Base-by-base conservation (phyloP, 2,329 filamentous ascomycete genomes). In the Calonectria fujianensis region DNA sequence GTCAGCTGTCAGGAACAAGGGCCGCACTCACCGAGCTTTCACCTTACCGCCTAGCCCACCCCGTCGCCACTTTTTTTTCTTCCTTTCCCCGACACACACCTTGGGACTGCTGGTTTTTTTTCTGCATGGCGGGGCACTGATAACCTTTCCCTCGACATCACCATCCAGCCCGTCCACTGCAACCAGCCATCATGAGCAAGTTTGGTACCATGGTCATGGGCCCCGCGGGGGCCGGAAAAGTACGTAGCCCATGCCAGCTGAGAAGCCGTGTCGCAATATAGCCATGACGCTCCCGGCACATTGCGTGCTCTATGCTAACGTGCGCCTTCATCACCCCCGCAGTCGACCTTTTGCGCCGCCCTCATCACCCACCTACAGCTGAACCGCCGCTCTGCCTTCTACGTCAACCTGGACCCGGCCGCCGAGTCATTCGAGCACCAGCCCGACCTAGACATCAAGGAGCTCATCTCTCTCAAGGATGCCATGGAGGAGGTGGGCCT, bases 371-470 rank as follows among this genome's bases (percentile, higher is more conserved):
- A 98, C 83, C 93, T 98, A 32, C 93, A 95, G 81, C 94, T 96
- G 83, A 96, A 95, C 85, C 94, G 95, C 71, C 94, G 96, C n/a
- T 97, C 96, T 65, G 95, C 94, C 85, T 98, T 97, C 90, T 99
- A 98, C 87, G 94, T 99, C 84, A 99, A 99, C 87, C 95, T 99
- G 82, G 97, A 99, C 85, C 97, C 97, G 9, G 97, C 97, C 72
- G 97, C 97, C 83, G 96, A 98, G 86, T 90, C 93, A 64, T 98
- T 99, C 85, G 93, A 94, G 82, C 98, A 98, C 87, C 90, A 95
- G 80, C 97, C 96, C 29, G 96, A 98, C 84, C 92, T 98, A 82
- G 96, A 98, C 86, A 98, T 98, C 89, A 96, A 96, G 85, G 96
- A 98, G 81, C 91, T 98, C 76, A 98, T 98, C 85, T 95, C 94